Evolutionary conservation across 768 basidiomycete species (phyloP), one percentile per base, ranked within the genome.

Genomic region (Kwoniella europaea): DNA sequence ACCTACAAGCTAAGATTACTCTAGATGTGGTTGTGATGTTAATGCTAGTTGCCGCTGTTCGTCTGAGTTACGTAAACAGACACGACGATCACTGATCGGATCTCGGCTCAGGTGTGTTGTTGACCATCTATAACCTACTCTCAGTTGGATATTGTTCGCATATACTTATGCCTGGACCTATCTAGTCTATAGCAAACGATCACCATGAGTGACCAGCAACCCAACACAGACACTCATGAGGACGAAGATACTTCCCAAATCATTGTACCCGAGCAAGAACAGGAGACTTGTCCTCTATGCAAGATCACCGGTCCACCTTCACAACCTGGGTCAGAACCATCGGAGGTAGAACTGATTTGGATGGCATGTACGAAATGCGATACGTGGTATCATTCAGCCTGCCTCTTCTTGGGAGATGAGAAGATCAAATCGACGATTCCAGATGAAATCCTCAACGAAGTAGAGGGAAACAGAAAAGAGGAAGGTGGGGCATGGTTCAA

Each of bases 341-440:
- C 52, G 46, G 68, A 74, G 5, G 42, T 41, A 20, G 59, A 69
- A 10, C 57, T 76, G 62, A 42, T 60, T n/a, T 82, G 77, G 79
- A 79, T 81, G 63, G 79, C 71, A 5, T 82, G 82, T 50, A 68
- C 74, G 10, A 75, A 73, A 24, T 82, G 82, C 62, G n/a, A 59
- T 22, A 70, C 50, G n/a, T 82, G 82, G 82, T 79, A 71, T 50
- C 82, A 82, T 72, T 65, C 80, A 2, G 77, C 65, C 12, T 82
- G 82, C 57, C 44, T 82, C 3, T 42, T 79, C 3, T 61, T 63
- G 4, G 67, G 75, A 7, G 69, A 72, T 5, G 69, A 52, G 10
- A 71, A 66, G 7, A n/a, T 66, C 29, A 61, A 22, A 24, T 53
- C 44, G 16, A 73, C 76, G 0, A 58, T 82, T 1, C 81, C 81